phyloP scores from a whole-genome alignment of 192 early-diverging fungal genomes.

The Entomortierella chlamydospora region DNA sequence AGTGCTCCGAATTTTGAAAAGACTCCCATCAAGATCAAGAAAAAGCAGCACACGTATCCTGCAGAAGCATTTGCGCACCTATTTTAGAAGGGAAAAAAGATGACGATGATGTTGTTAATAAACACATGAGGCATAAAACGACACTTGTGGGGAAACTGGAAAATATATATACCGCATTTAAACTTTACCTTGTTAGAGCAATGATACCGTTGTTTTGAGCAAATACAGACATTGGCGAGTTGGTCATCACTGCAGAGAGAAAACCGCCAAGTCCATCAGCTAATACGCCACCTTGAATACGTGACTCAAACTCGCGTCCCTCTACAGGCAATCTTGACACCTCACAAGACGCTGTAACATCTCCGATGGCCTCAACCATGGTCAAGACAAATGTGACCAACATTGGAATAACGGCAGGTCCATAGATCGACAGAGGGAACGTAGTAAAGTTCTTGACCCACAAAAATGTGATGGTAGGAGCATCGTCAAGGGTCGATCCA shows the following conservation, averaged over 20 bases:
- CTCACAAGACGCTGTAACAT: slow-evolving; percentile 67
- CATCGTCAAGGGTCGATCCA: slow-evolving; percentile 44
- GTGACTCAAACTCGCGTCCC: slow-evolving; percentile 59
- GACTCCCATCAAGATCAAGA: slow-evolving; percentile 62
- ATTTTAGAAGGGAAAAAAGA: not conserved
- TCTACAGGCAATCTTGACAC: slow-evolving; percentile 64
- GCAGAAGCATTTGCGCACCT: slow-evolving; percentile 60
- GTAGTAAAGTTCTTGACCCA: slow-evolving; percentile 63
- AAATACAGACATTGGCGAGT: slow-evolving; percentile 65
- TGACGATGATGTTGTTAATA: not conserved
- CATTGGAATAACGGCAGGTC: slow-evolving; percentile 59
- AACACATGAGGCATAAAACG: not conserved
- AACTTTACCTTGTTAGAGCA: slow-evolving; percentile 58
- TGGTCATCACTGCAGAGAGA: slow-evolving; percentile 64
- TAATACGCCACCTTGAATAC: slow-evolving; percentile 65
- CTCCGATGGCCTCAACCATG: slow-evolving; percentile 62
- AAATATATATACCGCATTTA: not conserved
- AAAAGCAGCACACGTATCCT: slow-evolving; percentile 63
- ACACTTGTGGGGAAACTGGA: too few relatives aligned
- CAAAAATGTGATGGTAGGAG: slow-evolving; percentile 62
- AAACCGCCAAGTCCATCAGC: slow-evolving; percentile 66
- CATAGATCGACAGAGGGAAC: slow-evolving; percentile 65
- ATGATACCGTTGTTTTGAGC: slow-evolving; percentile 69
- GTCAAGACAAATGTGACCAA: slow-evolving; percentile 60
- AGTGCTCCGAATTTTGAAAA: slow-evolving; percentile 64